Evolutionary conservation across 805 yeast genomes (phyloP), one percentile per base, ranked within the genome.

Genomic region (Priceomyces medius): DNA sequence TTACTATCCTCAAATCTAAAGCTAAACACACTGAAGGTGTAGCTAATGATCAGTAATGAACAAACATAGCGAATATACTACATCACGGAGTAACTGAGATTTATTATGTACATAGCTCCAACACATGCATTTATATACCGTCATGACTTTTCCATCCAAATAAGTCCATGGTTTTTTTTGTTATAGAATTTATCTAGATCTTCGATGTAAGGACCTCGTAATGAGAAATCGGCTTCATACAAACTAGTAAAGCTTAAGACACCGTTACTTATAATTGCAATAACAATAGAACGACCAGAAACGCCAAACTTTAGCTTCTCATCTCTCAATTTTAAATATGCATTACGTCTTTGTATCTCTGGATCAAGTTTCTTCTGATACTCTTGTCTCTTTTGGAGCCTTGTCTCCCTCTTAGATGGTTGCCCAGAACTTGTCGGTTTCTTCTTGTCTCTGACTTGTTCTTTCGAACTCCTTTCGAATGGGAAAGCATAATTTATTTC

Each of bases 241-340:
- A 81, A 50, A 34, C 66, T 67, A n/a, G 79, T 67, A 53, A 84
- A 87, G 53, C 82, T 85, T 13, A 87, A 74, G 4, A 87, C 70
- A 0, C 96, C 96, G 50, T 78, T 72, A 55, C 86, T 93, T 4
- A 88, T 78, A 1, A 83, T 67, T 0, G 95, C 96, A n/a, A 81
- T 46, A 3, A 87, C 61, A 4, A 83, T 63, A 19, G 68, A 70
- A 16, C 80, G 60, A 4, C 62, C 64, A 4, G 53, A 43, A 43
- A 69, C 58, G 0, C 91, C 90, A 27, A 61, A 61, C 48, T 76
- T 80, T 31, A 83, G 57, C 35, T 76, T 54, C 7, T 53, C 49
- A 61, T 78, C 63, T 56, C 68, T 43, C 44, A 43, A 37, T 40
- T 57, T 55, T 37, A 53, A 42, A 42, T 65, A 58, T n/a, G 50